Evolutionary conservation across 305 asterid genomes (phyloP).

Genomic region (Coffea humblotiana): DNA sequence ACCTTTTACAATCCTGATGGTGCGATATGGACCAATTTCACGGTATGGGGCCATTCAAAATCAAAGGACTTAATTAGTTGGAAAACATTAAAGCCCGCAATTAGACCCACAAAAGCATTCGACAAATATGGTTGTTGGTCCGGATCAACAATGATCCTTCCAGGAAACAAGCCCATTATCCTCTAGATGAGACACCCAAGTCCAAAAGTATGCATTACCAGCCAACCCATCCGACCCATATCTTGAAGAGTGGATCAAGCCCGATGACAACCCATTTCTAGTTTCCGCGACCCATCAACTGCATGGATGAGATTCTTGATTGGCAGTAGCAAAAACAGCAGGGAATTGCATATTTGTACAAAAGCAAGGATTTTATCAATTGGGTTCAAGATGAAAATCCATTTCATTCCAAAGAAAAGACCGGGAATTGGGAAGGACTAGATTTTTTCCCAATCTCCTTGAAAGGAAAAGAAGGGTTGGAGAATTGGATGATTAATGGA

Average conservation of each 20-base stretch:
- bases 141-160: conserved; percentile 49
- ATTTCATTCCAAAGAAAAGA: conserved; percentile 23
- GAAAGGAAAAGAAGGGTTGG: conserved; percentile 26
- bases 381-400: conserved; percentile 34
- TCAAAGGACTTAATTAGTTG: conserved; percentile 43
- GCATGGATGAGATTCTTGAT: conserved; percentile 35
- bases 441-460: conserved; percentile 37
- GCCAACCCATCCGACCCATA: conserved; percentile 38
- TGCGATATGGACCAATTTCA: conserved; percentile 40
- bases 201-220: conserved; percentile 46
- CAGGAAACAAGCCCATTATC: conserved; percentile 36
- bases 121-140: conserved; percentile 46
- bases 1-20: conserved; percentile 44
- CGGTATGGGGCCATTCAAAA: conserved; percentile 48
- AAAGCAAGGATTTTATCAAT: conserved; percentile 29
- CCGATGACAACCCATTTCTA: conserved; percentile 36
- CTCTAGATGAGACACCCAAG: conserved; percentile 34
- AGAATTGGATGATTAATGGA: conserved; percentile 3
- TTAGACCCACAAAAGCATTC: conserved; percentile 34
- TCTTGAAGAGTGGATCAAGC: conserved; percentile 40
- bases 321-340: conserved; percentile 19
- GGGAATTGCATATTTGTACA: conserved; percentile 35
- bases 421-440: conserved; percentile 47
- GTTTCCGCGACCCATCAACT: conserved; percentile 48
- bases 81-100: conserved; percentile 34